A percentile compares a stretch with the other conserved stretches of the same genome.
Evolutionary conservation across 371 early-diverging fungal genomes (phyloP).

Genomic region (Mucor indicus): DNA sequence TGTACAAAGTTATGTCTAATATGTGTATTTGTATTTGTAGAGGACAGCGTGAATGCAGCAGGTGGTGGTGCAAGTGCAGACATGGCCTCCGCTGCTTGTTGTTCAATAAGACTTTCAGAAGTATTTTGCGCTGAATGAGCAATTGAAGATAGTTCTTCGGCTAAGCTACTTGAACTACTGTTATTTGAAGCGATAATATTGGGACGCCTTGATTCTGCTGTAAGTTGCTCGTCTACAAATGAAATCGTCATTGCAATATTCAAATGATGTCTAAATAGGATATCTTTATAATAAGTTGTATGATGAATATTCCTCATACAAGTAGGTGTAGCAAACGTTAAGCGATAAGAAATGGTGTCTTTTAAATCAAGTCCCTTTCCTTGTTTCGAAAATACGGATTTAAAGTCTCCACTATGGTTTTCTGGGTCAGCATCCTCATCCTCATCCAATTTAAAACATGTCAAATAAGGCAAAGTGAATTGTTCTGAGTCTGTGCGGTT

Average conservation of each 20-base stretch:
- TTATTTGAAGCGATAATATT: neutral
- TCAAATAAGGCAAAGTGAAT: slow-evolving; percentile 16
- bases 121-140: neutral
- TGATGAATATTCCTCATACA: slow-evolving; percentile 33
- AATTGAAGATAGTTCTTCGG: neutral
- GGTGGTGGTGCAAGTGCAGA: slow-evolving; percentile 12
- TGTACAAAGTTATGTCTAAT: slow-evolving; percentile 6
- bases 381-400: slow-evolving; percentile 18
- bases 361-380: slow-evolving; percentile 19
- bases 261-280: slow-evolving; percentile 26
- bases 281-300: slow-evolving; percentile 31
- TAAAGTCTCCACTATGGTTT: slow-evolving; percentile 3
- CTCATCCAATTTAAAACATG: slow-evolving; percentile 16
- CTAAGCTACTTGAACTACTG: slow-evolving; percentile 13
- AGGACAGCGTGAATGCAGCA: slow-evolving; percentile 8
- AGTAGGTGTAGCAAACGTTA: slow-evolving; percentile 32
- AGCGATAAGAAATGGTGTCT: slow-evolving; percentile 28
- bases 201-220: slow-evolving; percentile 1
- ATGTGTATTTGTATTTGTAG: slow-evolving; percentile 10
- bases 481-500: slow-evolving; percentile 21
- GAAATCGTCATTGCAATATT: slow-evolving; percentile 27
- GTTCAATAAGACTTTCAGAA: slow-evolving; percentile 6
- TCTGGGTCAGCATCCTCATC: neutral
- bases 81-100: slow-evolving; percentile 6
- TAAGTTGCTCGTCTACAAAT: slow-evolving; percentile 13